Percentiles rank a stretch among this genome's conserved stretches.
Evolutionary conservation across 495 filamentous ascomycete species (phyloP).

Genomic region (Aspergillus egyptiacus): DNA sequence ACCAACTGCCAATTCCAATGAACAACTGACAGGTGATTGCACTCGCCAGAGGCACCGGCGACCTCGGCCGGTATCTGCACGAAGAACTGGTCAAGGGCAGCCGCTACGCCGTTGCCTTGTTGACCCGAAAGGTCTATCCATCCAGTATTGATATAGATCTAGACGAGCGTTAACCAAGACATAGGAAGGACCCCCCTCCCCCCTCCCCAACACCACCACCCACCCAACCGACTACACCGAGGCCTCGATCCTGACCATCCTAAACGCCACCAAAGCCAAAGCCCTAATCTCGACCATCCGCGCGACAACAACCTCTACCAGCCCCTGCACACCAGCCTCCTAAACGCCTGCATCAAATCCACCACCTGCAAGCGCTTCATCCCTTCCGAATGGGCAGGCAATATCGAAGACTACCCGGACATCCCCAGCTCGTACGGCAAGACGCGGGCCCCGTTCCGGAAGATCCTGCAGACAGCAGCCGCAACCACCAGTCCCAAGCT

Average conservation of each 20-base stretch:
- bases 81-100: neutral
- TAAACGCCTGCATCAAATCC: constrained; percentile 14
- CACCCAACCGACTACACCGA: constrained; percentile 12
- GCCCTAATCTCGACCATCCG: constrained; percentile 14
- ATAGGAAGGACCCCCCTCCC: neutral
- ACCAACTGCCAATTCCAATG: too few species aligned
- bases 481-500: neutral
- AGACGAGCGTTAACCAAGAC: neutral
- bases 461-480: neutral
- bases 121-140: constrained; percentile 1
- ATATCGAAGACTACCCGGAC: constrained; percentile 16
- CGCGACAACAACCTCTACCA: constrained; percentile 2
- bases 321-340: constrained; percentile 7
- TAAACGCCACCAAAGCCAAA: neutral
- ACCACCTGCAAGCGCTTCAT: constrained; percentile 23
- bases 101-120: neutral
- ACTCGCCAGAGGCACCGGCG: constrained; percentile 3
- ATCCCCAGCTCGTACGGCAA: constrained; percentile 16
- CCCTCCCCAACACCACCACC: neutral
- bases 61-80: constrained; percentile 1
- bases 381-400: constrained; percentile 22
- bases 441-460: constrained; percentile 16
- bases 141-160: neutral
- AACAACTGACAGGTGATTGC: neutral
- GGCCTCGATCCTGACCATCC: constrained; percentile 1